Percentiles rank a stretch among this genome's conserved stretches.
Conservation (phyloP, 2,329 filamentous ascomycete species). For the Canariomyces notabilis region DNA sequence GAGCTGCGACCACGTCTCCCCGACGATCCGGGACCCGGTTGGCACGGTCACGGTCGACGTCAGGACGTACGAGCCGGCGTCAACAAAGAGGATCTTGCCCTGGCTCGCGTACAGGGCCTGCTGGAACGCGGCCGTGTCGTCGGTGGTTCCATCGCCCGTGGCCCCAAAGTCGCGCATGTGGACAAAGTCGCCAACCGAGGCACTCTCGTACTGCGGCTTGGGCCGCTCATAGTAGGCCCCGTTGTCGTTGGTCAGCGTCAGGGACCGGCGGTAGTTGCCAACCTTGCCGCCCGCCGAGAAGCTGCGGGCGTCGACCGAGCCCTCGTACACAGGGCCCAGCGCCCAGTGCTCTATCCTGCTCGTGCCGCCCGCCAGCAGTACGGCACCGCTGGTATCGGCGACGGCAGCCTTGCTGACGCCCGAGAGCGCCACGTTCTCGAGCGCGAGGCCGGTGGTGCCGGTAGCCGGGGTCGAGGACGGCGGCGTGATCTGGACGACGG, state of each 20-base stretch:
- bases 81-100: constrained; percentile 31
- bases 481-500: constrained; percentile 8
- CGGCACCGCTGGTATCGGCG: constrained; percentile 13
- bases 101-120: not conserved
- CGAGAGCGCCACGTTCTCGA: constrained; percentile 51
- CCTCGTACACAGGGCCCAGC: constrained; percentile 19
- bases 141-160: constrained; percentile 41
- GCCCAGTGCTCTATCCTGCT: constrained; percentile 16
- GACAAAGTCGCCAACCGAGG: constrained; percentile 14
- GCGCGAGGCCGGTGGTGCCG: constrained; percentile 34
- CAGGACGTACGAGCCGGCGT: constrained; percentile 33
- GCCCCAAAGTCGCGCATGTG: constrained; percentile 27
- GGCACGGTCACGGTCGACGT: constrained; percentile 48
- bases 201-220: constrained; percentile 49
- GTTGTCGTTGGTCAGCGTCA: constrained; percentile 5
- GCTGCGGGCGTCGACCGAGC: not conserved
- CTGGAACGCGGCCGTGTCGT: not conserved
- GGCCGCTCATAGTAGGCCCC: constrained; percentile 32
- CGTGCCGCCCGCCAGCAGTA: constrained; percentile 1
- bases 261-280: constrained; percentile 3
- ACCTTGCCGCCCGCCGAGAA: constrained; percentile 14
- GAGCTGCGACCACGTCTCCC: constrained; percentile 66
- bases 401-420: constrained; percentile 28
- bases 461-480: not conserved
- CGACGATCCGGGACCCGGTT: constrained; percentile 59